These are phyloP conservation scores for Scedosporium aurantiacum DNA, from an alignment of 2,329 filamentous ascomycete genomes.

Conservation along the genomic window DNA sequence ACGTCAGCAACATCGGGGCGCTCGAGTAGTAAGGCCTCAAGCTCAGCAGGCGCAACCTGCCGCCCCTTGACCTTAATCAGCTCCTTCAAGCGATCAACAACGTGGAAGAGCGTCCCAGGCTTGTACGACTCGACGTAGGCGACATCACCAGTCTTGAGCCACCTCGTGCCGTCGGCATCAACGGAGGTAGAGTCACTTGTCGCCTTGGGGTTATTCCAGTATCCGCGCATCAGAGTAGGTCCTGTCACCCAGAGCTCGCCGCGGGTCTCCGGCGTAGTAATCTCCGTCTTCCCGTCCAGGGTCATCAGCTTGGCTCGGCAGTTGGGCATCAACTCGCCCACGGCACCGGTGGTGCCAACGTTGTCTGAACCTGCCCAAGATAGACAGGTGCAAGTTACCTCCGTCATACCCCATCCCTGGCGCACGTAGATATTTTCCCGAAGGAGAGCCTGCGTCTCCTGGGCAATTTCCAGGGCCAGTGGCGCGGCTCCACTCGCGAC, in stretches of 20 bases:
- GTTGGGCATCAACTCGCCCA: conserved; percentile 62
- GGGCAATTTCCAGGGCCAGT: conserved; percentile 42
- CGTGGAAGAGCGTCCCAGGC: conserved; percentile 38
- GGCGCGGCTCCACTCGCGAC: conserved; percentile 62
- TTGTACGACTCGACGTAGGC: conserved; percentile 50
- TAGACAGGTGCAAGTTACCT: conserved; percentile 61
- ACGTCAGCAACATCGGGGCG: conserved; percentile 43
- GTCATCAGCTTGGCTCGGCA: conserved; percentile 57
- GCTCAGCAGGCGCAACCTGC: conserved; percentile 47
- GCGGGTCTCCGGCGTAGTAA: conserved; percentile 37
- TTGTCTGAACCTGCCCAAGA: conserved; percentile 39
- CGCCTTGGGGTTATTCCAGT: conserved; percentile 61
- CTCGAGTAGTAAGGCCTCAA: conserved; percentile 26
- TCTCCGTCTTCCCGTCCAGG: conserved; percentile 37
- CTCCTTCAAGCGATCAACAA: conserved; percentile 64
- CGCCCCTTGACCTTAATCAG: conserved; percentile 51
- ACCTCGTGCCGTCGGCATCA: conserved; percentile 41
- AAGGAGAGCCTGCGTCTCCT: conserved; percentile 49
- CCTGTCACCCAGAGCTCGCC: conserved; percentile 67
- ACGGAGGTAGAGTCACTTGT: conserved; percentile 45
- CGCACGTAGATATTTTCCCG: conserved; percentile 24
- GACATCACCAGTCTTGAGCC: conserved; percentile 68
- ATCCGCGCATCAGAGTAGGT: conserved; percentile 64
- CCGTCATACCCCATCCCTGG: conserved; percentile 86
- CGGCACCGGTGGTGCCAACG: conserved; percentile 30